phyloP scores from a whole-genome alignment of 1,284 basidiomycete species.

The Apiotrichum mycotoxinovorans region DNA sequence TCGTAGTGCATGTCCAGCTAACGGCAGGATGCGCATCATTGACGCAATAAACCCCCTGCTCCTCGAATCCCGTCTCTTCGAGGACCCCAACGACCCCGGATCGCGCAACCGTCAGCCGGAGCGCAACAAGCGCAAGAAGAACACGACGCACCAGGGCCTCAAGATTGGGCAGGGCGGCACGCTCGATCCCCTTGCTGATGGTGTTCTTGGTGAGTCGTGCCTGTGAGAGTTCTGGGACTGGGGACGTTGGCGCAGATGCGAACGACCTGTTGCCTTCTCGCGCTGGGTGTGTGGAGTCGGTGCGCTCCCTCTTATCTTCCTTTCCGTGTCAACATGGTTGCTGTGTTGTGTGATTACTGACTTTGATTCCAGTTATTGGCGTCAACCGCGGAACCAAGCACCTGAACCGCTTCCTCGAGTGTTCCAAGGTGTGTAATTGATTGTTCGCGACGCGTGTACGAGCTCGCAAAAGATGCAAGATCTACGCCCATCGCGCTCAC shows the following conservation, averaged over 20 bases:
- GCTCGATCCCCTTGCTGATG: constrained; percentile 85
- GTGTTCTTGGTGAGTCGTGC: constrained; percentile 62
- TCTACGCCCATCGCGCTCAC: no score
- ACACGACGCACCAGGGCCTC: constrained; percentile 39
- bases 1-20: no score
- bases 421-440: constrained; percentile 68
- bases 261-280: no score
- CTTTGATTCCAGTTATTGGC: constrained; percentile 69
- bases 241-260: no score
- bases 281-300: no score
- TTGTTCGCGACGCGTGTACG: no score
- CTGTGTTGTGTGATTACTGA: no score
- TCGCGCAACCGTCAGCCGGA: constrained; percentile 10
- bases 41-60: constrained; percentile 81
- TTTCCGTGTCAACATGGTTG: no score
- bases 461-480: no score
- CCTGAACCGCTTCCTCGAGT: constrained; percentile 77
- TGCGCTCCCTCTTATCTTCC: no score
- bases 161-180: constrained; percentile 59
- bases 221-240: constrained; percentile 23
- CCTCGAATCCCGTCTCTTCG: constrained; percentile 74
- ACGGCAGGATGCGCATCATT: constrained; percentile 76
- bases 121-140: constrained; percentile 38
- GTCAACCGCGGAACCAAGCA: constrained; percentile 88
- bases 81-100: constrained; percentile 47